Conservation (phyloP, 2,329 filamentous ascomycete genomes). For the Graphilbum fragrans region DNA sequence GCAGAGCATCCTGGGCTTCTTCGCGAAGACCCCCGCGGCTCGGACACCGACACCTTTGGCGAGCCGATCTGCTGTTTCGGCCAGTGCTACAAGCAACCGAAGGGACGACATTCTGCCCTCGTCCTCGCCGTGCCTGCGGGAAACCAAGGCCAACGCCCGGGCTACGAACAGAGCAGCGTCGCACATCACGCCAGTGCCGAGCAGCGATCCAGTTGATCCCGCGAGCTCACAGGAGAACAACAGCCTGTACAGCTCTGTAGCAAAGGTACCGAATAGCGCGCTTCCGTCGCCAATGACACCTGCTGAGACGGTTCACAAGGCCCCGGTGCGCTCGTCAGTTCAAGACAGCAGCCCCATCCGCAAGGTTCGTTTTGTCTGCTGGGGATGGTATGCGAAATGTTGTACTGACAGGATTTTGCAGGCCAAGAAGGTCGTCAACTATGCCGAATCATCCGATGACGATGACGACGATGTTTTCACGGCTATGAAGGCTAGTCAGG, state of each 20-base stretch:
- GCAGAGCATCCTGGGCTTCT: slow-evolving; percentile 72
- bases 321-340: slow-evolving; percentile 25
- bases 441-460: slow-evolving; percentile 76
- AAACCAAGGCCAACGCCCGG: slow-evolving; percentile 33
- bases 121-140: slow-evolving; percentile 28
- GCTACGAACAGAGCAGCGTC: slow-evolving; percentile 21
- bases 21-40: slow-evolving; percentile 43
- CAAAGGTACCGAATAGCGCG: slow-evolving; percentile 36
- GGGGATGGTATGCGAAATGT: not conserved
- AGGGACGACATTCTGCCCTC: slow-evolving; percentile 8
- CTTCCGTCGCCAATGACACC: slow-evolving; percentile 26
- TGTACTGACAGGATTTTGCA: slow-evolving; percentile 11
- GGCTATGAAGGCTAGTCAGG: slow-evolving; percentile 24
- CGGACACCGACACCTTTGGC: slow-evolving; percentile 15
- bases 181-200: slow-evolving; percentile 61
- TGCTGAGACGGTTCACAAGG: slow-evolving; percentile 30
- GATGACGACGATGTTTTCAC: slow-evolving; percentile 63
- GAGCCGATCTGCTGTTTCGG: no score
- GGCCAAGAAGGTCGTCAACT: slow-evolving; percentile 49
- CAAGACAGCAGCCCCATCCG: slow-evolving; percentile 62
- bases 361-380: slow-evolving; percentile 40
- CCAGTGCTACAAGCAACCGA: slow-evolving; percentile 14
- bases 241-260: slow-evolving; percentile 29
- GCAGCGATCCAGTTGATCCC: slow-evolving; percentile 62
- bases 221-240: slow-evolving; percentile 57